A percentile compares a stretch with the other conserved stretches of the same genome.
Evolutionary conservation across 768 basidiomycete species (phyloP).

Genomic region (Cubamyces sp.): DNA sequence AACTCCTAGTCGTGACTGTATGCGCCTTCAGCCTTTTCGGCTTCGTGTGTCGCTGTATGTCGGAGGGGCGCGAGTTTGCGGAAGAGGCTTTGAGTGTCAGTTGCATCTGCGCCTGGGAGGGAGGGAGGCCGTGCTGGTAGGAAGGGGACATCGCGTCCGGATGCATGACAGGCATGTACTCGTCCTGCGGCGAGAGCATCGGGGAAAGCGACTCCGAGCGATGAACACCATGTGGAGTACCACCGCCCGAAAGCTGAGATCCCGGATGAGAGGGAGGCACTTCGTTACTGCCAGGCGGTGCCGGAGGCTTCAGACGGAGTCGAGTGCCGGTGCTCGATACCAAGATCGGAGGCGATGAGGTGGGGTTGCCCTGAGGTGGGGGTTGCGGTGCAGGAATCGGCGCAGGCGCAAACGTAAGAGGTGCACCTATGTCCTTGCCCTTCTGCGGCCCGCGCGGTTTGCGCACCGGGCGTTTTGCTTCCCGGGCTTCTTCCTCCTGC

Average conservation of each 20-base stretch:
- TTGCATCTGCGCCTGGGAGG: constrained; percentile 36
- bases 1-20: constrained; percentile 76
- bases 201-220: constrained; percentile 38
- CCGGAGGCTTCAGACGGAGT: constrained; percentile 53
- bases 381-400: constrained; percentile 17
- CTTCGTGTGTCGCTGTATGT: constrained; percentile 54
- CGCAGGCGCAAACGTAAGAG: constrained; percentile 31
- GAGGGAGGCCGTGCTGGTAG: constrained; percentile 27
- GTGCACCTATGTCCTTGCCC: constrained; percentile 42
- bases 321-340: constrained; percentile 53
- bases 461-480: constrained; percentile 38
- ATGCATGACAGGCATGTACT: constrained; percentile 30
- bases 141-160: constrained; percentile 29
- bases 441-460: constrained; percentile 42
- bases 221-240: constrained; percentile 16
- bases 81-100: constrained; percentile 32
- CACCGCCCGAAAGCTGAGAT: constrained; percentile 23
- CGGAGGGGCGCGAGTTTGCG: constrained; percentile 35
- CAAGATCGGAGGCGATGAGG: constrained; percentile 33
- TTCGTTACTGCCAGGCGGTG: constrained; percentile 31
- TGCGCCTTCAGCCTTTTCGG: constrained; percentile 82
- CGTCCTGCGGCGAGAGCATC: constrained; percentile 40
- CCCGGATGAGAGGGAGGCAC: constrained; percentile 27
- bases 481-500: constrained; percentile 51
- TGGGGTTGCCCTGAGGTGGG: neutral